Conservation (phyloP, 805 yeast genomes). For the Metschnikowia cerradonensis region DNA sequence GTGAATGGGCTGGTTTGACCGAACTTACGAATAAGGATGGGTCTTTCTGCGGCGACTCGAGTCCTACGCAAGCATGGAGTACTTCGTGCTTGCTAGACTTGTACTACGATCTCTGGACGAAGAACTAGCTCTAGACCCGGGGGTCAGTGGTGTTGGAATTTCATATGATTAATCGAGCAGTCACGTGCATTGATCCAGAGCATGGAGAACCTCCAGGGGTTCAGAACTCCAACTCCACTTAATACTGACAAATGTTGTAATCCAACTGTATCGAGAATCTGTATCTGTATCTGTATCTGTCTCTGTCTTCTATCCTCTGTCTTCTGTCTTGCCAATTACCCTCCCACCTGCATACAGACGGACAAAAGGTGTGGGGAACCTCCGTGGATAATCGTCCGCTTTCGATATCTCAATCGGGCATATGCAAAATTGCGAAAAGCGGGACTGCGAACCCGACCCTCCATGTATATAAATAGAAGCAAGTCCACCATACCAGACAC, state of each 20-base stretch:
- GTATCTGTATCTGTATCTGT: not conserved
- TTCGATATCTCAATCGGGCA: slow-evolving; percentile 1
- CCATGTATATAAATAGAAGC: not conserved
- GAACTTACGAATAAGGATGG: slow-evolving; percentile 92
- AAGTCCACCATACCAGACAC: not conserved
- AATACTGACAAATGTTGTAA: too few species aligned
- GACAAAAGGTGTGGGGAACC: slow-evolving; percentile 2
- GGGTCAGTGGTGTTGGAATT: too few species aligned
- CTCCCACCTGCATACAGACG: not conserved
- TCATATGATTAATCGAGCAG: too few species aligned
- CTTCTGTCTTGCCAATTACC: not conserved
- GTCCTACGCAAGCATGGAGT: slow-evolving; percentile 98
- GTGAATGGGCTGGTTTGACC: slow-evolving; percentile 90
- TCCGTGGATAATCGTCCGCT: slow-evolving; percentile 4
- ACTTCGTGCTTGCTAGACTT: slow-evolving; percentile 80
- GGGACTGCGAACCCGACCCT: slow-evolving; percentile 15
- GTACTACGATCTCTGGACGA: slow-evolving; percentile 55
- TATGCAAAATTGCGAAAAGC: slow-evolving; percentile 11
- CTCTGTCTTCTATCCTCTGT: not conserved
- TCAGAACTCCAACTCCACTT: too few species aligned
- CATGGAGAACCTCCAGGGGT: too few species aligned
- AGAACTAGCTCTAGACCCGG: not conserved
- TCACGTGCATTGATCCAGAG: too few species aligned
- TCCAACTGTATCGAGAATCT: too few species aligned
- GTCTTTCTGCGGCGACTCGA: slow-evolving; percentile 72